Conservation (phyloP, 2,329 filamentous ascomycete genomes). For the Botryotinia narcissicola region DNA sequence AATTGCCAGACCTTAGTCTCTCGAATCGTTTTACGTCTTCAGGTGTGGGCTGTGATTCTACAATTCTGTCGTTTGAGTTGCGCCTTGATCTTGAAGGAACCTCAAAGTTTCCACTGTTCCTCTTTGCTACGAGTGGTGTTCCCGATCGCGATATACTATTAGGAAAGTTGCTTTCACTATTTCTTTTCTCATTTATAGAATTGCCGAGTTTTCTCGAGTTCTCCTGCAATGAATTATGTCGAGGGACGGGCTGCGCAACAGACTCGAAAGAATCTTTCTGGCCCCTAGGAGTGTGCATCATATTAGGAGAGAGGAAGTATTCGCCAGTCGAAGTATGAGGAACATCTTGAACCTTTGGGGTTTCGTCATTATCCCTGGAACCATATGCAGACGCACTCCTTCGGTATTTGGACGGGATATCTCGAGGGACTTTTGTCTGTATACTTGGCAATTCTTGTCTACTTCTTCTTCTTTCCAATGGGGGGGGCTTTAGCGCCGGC, state of each 20-base stretch:
- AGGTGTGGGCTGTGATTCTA: conserved; percentile 30
- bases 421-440: conserved; percentile 37
- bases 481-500: conserved; percentile 20
- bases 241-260: conserved; percentile 39
- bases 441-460: conserved; percentile 37
- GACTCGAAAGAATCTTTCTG: conserved; percentile 29
- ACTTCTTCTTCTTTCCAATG: conserved; percentile 31
- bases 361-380: conserved; percentile 26
- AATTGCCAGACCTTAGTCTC: conserved; percentile 26
- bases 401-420: conserved; percentile 35
- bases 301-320: conserved; percentile 49
- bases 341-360: conserved; percentile 37
- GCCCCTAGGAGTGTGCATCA: conserved; percentile 33
- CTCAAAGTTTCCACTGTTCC: conserved; percentile 28
- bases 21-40: conserved; percentile 29
- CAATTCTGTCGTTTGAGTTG: conserved; percentile 31
- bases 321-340: conserved; percentile 36
- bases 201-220: conserved; percentile 35
- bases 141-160: conserved; percentile 25
- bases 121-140: conserved; percentile 29
- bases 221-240: conserved; percentile 37
- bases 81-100: conserved; percentile 24
- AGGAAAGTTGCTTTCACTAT: conserved; percentile 26
- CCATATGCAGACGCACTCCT: conserved; percentile 35
- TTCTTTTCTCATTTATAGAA: conserved; percentile 34